These are phyloP conservation scores for Suillus weaverae DNA, from an alignment of 768 basidiomycete genomes.

Conservation along the genomic window DNA sequence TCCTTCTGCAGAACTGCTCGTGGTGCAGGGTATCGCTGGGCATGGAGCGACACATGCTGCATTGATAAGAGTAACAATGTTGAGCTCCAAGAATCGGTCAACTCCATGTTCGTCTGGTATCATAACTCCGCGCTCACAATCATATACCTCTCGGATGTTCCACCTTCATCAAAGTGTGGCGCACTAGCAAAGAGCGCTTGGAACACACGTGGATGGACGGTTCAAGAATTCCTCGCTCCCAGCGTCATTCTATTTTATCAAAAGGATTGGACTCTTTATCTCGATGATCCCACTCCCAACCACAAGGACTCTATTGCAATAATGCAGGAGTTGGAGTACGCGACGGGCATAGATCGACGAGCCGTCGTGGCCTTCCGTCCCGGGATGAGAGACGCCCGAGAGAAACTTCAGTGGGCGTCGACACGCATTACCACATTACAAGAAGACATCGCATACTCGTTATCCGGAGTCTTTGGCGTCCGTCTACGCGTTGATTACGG, in stretches of 20 bases:
- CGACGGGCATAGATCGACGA: neutral
- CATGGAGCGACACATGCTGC: neutral
- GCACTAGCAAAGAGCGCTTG: neutral
- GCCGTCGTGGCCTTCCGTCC: neutral
- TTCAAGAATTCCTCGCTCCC: neutral
- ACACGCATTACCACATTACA: neutral
- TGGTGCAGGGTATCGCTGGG: neutral
- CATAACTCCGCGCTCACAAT: neutral
- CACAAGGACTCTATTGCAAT: neutral
- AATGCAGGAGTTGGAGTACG: neutral
- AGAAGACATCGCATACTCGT: neutral
- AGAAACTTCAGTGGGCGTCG: neutral
- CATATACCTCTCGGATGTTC: neutral
- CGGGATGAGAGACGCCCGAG: neutral
- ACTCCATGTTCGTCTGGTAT: neutral
- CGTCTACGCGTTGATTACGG: neutral
- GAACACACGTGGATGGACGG: neutral
- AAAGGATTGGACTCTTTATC: neutral
- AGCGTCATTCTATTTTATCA: neutral
- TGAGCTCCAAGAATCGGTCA: neutral
- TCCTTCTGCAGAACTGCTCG: neutral
- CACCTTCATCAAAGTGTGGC: neutral
- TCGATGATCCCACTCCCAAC: neutral
- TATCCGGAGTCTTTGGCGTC: neutral
- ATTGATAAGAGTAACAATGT: neutral